Evolutionary conservation across 768 basidiomycete genomes (phyloP).

Genomic region (Sporobolomyces pararoseus): DNA sequence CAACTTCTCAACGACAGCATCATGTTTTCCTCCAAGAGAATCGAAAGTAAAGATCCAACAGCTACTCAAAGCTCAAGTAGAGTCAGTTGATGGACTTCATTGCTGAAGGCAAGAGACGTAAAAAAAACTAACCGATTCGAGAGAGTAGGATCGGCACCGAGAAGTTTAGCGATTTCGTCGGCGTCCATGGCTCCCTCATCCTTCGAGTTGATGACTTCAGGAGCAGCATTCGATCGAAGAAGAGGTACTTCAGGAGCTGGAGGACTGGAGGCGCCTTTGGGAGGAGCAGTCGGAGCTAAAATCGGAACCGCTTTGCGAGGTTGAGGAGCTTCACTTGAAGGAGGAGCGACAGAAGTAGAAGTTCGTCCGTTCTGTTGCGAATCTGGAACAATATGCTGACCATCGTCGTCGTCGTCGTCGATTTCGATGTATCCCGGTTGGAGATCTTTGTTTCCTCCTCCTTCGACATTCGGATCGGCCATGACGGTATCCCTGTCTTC

Average conservation of each 20-base stretch:
- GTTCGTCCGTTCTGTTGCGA: no score
- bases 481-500: not conserved
- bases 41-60: constrained; percentile 84
- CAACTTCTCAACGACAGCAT: constrained; percentile 61
- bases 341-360: no score
- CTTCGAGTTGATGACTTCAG: no score
- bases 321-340: not conserved
- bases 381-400: no score
- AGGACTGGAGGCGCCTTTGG: not conserved
- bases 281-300: constrained; percentile 10
- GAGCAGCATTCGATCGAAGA: not conserved
- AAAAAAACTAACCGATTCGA: not conserved
- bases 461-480: constrained; percentile 7
- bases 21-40: constrained; percentile 74
- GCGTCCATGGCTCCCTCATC: not conserved
- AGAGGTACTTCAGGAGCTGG: not conserved
- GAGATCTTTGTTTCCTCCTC: constrained; percentile 4
- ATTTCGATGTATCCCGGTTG: not conserved
- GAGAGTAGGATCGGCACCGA: not conserved
- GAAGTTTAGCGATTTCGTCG: not conserved
- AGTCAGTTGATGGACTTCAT: not conserved
- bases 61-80: constrained; percentile 45
- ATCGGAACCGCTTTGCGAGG: constrained; percentile 2
- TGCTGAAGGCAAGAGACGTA: not conserved
- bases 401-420: not conserved